Percentiles rank a stretch among this genome's conserved stretches.
phyloP scores from a whole-genome alignment of 768 basidiomycete genomes.

The Galerina marginata region DNA sequence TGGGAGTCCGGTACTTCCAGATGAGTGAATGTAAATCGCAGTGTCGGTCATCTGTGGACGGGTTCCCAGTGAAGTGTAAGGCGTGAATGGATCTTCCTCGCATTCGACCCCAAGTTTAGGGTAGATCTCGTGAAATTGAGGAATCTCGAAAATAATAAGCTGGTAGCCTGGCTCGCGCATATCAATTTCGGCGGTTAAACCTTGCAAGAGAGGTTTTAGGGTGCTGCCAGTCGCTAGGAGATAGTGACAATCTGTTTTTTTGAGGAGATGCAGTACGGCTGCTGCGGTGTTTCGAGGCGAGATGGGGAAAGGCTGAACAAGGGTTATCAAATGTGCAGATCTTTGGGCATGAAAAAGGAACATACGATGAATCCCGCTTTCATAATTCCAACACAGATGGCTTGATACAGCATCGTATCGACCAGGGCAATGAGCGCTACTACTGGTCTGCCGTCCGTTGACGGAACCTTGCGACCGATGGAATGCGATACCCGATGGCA shows the following conservation, averaged over 20 bases:
- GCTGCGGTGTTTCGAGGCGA: slow-evolving; percentile 42
- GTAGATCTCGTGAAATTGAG: slow-evolving; percentile 35
- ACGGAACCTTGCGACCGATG: slow-evolving; percentile 33
- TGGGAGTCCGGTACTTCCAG: slow-evolving; percentile 54
- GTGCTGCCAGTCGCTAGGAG: slow-evolving; percentile 39
- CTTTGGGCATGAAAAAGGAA: background rate
- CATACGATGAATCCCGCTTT: slow-evolving; percentile 40
- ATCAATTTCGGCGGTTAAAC: slow-evolving; percentile 26
- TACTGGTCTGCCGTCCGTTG: slow-evolving; percentile 28
- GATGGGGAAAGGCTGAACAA: slow-evolving; percentile 44
- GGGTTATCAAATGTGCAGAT: background rate
- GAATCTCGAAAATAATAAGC: slow-evolving; percentile 37
- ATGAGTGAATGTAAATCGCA: slow-evolving; percentile 50
- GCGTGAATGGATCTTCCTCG: slow-evolving; percentile 28
- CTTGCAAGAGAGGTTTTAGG: slow-evolving; percentile 32
- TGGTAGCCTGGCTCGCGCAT: slow-evolving; percentile 19
- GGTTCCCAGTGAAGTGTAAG: slow-evolving; percentile 24
- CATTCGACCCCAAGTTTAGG: slow-evolving; percentile 44
- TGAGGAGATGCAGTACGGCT: slow-evolving; percentile 41
- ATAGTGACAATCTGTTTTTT: slow-evolving; percentile 40
- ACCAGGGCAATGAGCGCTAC: slow-evolving; percentile 42
- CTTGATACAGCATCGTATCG: slow-evolving; percentile 45
- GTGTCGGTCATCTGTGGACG: slow-evolving; percentile 25
- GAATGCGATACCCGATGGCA: slow-evolving; percentile 45
- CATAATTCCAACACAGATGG: slow-evolving; percentile 43